Conservation (phyloP, 495 filamentous ascomycete species). For the Xylaria sp. region DNA sequence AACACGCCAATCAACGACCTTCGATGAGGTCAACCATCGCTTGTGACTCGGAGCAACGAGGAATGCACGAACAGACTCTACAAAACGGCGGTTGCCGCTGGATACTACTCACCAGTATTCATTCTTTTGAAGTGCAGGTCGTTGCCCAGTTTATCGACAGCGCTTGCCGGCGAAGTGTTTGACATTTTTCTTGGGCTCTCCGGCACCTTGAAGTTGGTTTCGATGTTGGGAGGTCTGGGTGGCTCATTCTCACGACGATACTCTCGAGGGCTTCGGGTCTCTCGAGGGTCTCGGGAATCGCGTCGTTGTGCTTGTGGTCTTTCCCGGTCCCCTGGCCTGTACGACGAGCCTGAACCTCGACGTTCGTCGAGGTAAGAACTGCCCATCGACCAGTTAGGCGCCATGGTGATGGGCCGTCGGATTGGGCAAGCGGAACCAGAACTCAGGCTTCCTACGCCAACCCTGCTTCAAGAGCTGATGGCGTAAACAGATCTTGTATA, state of each 20-base stretch:
- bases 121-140: conserved; percentile 12
- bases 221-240: conserved; percentile 22
- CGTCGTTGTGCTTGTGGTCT: conserved; percentile 1
- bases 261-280: conserved; percentile 22
- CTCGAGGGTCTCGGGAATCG: conserved; percentile 17
- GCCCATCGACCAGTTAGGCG: conserved; percentile 18
- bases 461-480: neutral
- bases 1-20: neutral
- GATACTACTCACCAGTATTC: conserved; percentile 13
- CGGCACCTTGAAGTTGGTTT: conserved; percentile 23
- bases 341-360: conserved; percentile 1
- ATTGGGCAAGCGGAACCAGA: neutral
- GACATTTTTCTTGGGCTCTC: conserved; percentile 22
- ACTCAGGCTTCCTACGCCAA: conserved; percentile 1
- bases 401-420: conserved; percentile 10
- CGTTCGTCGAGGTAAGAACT: conserved; percentile 22
- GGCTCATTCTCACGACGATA: conserved; percentile 11
- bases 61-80: neutral
- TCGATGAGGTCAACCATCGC: neutral
- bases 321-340: conserved; percentile 6
- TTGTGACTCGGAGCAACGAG: neutral
- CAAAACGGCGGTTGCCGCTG: neutral
- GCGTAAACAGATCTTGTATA: conserved; percentile 12
- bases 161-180: conserved; percentile 31
- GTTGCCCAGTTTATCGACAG: neutral